Evolutionary conservation across 2,329 filamentous ascomycete species (phyloP).

Genomic region (Onygenales sp.): DNA sequence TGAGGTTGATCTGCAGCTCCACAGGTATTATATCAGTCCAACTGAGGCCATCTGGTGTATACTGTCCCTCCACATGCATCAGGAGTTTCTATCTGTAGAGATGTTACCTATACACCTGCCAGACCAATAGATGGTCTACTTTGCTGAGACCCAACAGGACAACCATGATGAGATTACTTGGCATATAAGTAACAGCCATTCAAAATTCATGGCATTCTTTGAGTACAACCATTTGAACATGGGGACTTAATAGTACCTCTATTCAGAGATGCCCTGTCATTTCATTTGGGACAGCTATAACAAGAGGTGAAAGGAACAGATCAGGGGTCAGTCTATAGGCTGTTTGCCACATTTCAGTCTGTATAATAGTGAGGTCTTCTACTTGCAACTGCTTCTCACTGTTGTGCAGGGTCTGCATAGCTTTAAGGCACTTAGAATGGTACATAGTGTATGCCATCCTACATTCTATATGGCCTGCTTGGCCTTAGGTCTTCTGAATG

Average conservation of each 20-base stretch:
- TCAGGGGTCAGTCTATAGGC: neutral
- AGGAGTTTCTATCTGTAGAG: neutral
- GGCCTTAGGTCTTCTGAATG: neutral
- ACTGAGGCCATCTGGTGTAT: neutral
- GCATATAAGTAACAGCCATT: neutral
- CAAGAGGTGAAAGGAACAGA: neutral
- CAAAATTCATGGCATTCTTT: neutral
- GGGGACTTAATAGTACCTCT: neutral
- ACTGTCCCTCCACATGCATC: neutral
- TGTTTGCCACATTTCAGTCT: neutral
- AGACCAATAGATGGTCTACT: neutral
- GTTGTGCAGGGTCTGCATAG: fast-evolving
- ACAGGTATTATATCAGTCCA: neutral
- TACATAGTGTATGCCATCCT: neutral
- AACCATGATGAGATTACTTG: neutral
- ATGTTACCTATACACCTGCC: neutral
- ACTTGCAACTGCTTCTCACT: neutral
- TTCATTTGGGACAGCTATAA: neutral
- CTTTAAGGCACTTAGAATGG: neutral
- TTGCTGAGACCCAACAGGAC: neutral
- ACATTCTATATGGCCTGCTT: neutral
- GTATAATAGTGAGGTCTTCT: neutral
- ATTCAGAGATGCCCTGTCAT: neutral
- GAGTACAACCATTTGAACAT: neutral
- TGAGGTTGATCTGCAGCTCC: neutral